Base-by-base conservation (phyloP, 805 yeast genomes). In the Kazachstania viticola region DNA sequence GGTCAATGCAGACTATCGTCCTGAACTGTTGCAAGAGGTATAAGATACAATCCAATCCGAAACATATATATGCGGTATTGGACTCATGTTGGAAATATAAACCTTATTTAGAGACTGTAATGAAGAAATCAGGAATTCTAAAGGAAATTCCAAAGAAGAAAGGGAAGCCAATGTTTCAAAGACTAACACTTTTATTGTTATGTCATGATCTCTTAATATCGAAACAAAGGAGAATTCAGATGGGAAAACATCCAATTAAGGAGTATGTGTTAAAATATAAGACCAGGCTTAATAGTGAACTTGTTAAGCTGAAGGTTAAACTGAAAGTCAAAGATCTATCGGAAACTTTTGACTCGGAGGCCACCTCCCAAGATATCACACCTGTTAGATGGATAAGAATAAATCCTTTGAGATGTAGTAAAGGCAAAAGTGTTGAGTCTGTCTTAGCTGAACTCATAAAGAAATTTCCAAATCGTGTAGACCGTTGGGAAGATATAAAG, bases 191-290 rank as follows among this genome's bases (percentile, higher is more conserved):
- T 2, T 39, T 76, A 32, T 60, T 88, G 7, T 56, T 88, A 56
- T 78, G 78, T 1, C 94, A 88, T 48, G 98, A 88, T 58, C 61
- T 84, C 32, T 54, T 87, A 5, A 67, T 91, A 35, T 69, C 88
- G 5, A 70, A 74, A 40, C 66, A 73, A 17, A 91, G 93, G 9
- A 61, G 95, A 39, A 79, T 88, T 37, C 93, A 84, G 51, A 78
- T 84, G 65, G 93, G 93, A 5, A 87, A 85, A 46, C 84, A 79
- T 39, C 81, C 88, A 1, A 66, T 84, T 36, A 91, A 91, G 49
- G 91, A 81, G 30, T 79, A 81, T 9, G 64, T 91, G 4, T 59
- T 91, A 34, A 67, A 73, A 37, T 79, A 85, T 52, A 82, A 80
- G 54, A 76, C 94, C 0, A 63, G 97, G 43, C 61, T 88, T 30